Evolutionary conservation across 768 basidiomycete genomes (phyloP).

Genomic region (Rhizopogon vulgaris): DNA sequence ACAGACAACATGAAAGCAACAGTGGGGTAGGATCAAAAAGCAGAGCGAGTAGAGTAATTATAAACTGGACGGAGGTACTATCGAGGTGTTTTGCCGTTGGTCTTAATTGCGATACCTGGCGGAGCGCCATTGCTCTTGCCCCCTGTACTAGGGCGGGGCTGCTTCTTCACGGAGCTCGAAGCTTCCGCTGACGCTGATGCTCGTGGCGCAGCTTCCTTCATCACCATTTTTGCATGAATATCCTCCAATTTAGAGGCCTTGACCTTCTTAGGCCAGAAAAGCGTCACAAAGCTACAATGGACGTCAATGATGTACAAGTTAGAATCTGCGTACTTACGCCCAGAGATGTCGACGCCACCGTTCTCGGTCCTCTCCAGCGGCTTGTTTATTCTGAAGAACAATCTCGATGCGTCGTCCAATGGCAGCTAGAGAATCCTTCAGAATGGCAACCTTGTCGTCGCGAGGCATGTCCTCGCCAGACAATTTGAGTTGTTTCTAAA

Average conservation of each 20-base stretch:
- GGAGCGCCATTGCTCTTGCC: slow-evolving; percentile 51
- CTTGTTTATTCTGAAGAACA: slow-evolving; percentile 70
- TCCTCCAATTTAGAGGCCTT: slow-evolving; percentile 90
- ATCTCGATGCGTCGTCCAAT: slow-evolving; percentile 89
- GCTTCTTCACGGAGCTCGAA: slow-evolving; percentile 48
- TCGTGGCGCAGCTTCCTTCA: slow-evolving; percentile 72
- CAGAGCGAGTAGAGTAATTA: neutral
- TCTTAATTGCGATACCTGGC: slow-evolving; percentile 38
- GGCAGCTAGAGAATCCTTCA: slow-evolving; percentile 92
- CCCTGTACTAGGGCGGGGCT: slow-evolving; percentile 45
- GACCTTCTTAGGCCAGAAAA: slow-evolving; percentile 98
- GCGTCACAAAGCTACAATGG: slow-evolving; percentile 72
- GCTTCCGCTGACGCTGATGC: slow-evolving; percentile 38
- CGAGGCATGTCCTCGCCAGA: slow-evolving; percentile 90
- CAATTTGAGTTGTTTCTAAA: slow-evolving; percentile 88
- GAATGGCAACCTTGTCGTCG: slow-evolving; percentile 92
- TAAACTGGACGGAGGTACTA: slow-evolving; percentile 25
- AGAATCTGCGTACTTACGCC: slow-evolving; percentile 60
- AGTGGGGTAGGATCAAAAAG: slow-evolving; percentile 8
- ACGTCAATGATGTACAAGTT: neutral
- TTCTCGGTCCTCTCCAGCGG: slow-evolving; percentile 75
- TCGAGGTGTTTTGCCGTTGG: slow-evolving; percentile 59
- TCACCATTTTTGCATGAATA: slow-evolving; percentile 94
- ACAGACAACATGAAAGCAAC: slow-evolving; percentile 13
- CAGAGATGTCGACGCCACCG: slow-evolving; percentile 93